These are phyloP conservation scores for Suillus alpinus DNA, from an alignment of 768 basidiomycete species.

Conservation along the genomic window DNA sequence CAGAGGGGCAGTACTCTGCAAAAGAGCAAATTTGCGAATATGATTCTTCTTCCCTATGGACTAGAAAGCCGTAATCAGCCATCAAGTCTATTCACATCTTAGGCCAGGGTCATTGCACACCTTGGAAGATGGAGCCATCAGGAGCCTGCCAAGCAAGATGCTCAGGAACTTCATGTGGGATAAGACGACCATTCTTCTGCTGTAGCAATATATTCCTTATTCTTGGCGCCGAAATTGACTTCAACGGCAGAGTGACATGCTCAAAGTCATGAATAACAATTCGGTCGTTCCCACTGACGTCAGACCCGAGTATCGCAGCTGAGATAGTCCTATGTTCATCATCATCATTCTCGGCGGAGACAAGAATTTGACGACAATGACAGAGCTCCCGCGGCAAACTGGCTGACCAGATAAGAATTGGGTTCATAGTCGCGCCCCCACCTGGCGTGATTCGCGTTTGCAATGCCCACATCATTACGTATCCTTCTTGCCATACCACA, in stretches of 20 bases:
- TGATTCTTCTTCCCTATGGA: constrained; percentile 14
- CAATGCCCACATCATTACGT: constrained; percentile 67
- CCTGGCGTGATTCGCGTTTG: constrained; percentile 60
- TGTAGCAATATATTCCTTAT: constrained; percentile 24
- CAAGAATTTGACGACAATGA: constrained; percentile 29
- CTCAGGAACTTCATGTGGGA: constrained; percentile 21
- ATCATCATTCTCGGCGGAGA: constrained; percentile 11
- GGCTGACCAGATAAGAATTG: constrained; percentile 37
- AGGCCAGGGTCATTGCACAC: constrained; percentile 25
- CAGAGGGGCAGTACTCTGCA: constrained; percentile 58
- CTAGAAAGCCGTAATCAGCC: neutral
- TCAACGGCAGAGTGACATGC: neutral
- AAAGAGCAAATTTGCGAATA: constrained; percentile 37
- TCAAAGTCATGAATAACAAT: constrained; percentile 24
- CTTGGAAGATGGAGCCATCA: constrained; percentile 47
- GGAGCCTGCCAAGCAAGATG: constrained; percentile 41
- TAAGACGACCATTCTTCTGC: constrained; percentile 46
- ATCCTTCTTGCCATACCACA: constrained; percentile 68
- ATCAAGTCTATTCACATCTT: constrained; percentile 5
- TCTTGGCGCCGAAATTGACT: neutral
- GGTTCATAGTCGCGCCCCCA: constrained; percentile 58
- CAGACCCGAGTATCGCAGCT: constrained; percentile 42
- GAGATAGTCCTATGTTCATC: constrained; percentile 6
- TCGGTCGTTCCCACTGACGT: constrained; percentile 30
- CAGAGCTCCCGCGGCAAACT: constrained; percentile 11